Evolutionary conservation across 1,284 basidiomycete species (phyloP).

Genomic region (Rhodotorula mucilaginosa): DNA sequence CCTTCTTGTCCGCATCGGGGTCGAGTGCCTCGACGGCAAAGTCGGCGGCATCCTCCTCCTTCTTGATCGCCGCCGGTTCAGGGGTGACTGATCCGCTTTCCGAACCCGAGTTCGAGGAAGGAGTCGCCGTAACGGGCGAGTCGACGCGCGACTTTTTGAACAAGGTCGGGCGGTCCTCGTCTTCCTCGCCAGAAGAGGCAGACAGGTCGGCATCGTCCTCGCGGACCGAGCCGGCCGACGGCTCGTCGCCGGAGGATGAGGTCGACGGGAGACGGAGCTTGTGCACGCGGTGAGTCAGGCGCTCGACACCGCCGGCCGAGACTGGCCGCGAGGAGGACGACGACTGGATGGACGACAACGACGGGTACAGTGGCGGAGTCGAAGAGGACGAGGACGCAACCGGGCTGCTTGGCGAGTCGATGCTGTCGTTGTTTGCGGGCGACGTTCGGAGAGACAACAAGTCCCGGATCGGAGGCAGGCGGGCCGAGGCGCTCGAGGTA

Average conservation of each 20-base stretch:
- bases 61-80: neutral
- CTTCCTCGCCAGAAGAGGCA: slow-evolving; percentile 23
- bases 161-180: slow-evolving; percentile 29
- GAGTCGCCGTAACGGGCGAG: neutral
- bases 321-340: slow-evolving; percentile 22
- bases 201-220: slow-evolving; percentile 22
- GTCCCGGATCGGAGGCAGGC: slow-evolving; percentile 17
- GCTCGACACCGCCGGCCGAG: slow-evolving; percentile 38
- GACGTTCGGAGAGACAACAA: slow-evolving; percentile 3
- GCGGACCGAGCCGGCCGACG: neutral
- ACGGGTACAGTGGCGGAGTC: slow-evolving; percentile 26
- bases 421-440: neutral
- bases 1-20: neutral
- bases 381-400: slow-evolving; percentile 1
- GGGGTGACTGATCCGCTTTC: neutral
- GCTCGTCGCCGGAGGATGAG: slow-evolving; percentile 7
- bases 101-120: neutral
- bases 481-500: neutral
- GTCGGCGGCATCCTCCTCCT: neutral
- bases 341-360: slow-evolving; percentile 11
- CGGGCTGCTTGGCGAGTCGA: slow-evolving; percentile 7
- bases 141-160: slow-evolving; percentile 25
- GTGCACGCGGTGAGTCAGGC: slow-evolving; percentile 35
- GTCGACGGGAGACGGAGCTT: slow-evolving; percentile 31
- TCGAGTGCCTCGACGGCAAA: neutral